Evolutionary conservation across 768 basidiomycete genomes (phyloP).

Genomic region (Ramaria rubella): DNA sequence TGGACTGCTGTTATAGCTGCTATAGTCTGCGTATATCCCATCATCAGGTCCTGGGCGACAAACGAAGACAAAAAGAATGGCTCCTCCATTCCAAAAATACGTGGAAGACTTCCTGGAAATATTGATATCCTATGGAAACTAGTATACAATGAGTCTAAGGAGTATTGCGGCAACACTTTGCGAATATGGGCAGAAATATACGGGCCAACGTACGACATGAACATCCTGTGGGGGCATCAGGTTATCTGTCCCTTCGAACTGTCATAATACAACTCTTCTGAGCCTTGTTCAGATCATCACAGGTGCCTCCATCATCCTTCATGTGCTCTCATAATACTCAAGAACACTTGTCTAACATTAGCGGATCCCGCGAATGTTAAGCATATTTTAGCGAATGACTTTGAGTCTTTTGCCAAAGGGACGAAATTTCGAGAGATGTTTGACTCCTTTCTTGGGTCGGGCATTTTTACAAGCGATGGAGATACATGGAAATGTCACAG

Average conservation of each 20-base stretch:
- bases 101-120: conserved; percentile 21
- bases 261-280: background rate
- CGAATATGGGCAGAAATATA: conserved; percentile 15
- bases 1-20: background rate
- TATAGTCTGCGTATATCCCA: background rate
- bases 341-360: background rate
- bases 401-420: conserved; percentile 20
- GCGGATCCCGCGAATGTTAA: conserved; percentile 18
- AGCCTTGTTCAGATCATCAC: conserved; percentile 9
- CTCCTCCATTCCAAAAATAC: conserved; percentile 15
- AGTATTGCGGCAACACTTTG: conserved; percentile 19
- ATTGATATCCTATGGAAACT: conserved; percentile 18
- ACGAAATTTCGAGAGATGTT: conserved; percentile 19
- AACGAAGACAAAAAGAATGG: background rate
- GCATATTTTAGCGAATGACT: conserved; percentile 13
- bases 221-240: conserved; percentile 23
- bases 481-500: conserved; percentile 19
- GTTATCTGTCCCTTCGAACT: background rate
- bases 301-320: background rate
- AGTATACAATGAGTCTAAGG: conserved; percentile 12
- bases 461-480: conserved; percentile 24
- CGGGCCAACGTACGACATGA: conserved; percentile 23
- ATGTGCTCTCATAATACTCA: background rate
- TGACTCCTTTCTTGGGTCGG: conserved; percentile 20
- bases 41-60: background rate